Evolutionary conservation across 2,329 filamentous ascomycete genomes (phyloP), one percentile per base, ranked within the genome.

Genomic region (Aspergillus sp.): DNA sequence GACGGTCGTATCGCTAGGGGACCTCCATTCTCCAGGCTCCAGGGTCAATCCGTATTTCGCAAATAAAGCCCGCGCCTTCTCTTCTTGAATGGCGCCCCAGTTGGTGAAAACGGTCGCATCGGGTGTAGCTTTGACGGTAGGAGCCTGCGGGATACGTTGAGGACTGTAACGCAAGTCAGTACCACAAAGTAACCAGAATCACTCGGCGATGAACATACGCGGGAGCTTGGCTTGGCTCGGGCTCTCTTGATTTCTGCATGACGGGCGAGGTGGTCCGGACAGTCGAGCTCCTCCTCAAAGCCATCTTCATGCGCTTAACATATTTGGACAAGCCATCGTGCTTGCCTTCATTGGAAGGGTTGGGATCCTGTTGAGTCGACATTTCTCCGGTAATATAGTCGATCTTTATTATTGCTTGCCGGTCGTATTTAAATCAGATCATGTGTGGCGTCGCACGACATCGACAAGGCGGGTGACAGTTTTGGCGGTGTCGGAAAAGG

Each of bases 1-100:
- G 27, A 76, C 69, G 57, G 75, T 70, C 25, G 70, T 64, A 57
- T 73, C 71, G 60, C 59, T 66, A 53, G 72, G 68, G 4, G 71
- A 68, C 58, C 74, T 76, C 78, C 76, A 80, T 60, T 80, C 79
- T 36, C 72, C 72, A 8, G 75, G 73, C 42, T 78, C 77, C 19
- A 81, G 66, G 3, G 73, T 76, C 58, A 82, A 65, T 32, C 79
- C 78, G 61, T 82, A 81, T 64, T 80, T 81, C 62, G 77, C 77
- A 62, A 81, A 81, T 19, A 82, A 70, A 36, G 71, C 73, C 54
- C 77, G 77, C 21, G 79, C 76, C 64, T 75, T 79, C 47, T 77
- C 76, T 65, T 79, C 76, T 58, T 79, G 79, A 27, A 77, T 66
- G 27, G 70, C 64, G 58, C 73, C 73, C 71, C 75, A 78, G 59